phyloP scores from a whole-genome alignment of 2,329 filamentous ascomycete species.

The Dactylellina parvicollis region DNA sequence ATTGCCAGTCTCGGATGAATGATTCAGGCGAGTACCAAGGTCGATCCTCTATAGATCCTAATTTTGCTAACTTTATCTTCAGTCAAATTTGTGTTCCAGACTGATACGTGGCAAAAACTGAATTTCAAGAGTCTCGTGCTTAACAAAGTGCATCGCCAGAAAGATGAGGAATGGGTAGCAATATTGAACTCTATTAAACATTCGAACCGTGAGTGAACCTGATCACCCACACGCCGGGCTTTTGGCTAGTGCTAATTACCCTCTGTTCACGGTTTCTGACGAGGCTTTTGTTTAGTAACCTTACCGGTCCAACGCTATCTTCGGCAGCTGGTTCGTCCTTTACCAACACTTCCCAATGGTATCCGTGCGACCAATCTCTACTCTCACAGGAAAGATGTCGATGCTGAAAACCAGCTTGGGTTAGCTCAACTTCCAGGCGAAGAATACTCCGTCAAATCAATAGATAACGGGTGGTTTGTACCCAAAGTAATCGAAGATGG shows the following conservation, averaged over 20 bases:
- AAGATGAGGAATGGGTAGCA: constrained; percentile 66
- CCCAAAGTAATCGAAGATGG: constrained; percentile 12
- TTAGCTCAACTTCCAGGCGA: constrained; percentile 22
- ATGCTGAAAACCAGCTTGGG: constrained; percentile 58
- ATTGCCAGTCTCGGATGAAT: constrained; percentile 40
- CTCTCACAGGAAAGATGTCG: constrained; percentile 60
- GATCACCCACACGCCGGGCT: neutral
- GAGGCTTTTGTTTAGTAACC: constrained; percentile 10
- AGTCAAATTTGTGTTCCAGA: constrained; percentile 72
- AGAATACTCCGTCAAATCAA: constrained; percentile 28
- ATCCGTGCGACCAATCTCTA: constrained; percentile 57
- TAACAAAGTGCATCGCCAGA: constrained; percentile 69
- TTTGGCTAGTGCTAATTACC: neutral
- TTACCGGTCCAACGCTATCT: constrained; percentile 37
- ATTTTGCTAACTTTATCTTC: constrained; percentile 41
- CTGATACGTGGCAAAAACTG: constrained; percentile 67
- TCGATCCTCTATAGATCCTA: constrained; percentile 55
- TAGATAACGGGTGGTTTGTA: constrained; percentile 44
- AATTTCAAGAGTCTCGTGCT: constrained; percentile 68
- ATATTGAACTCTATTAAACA: constrained; percentile 67
- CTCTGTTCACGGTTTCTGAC: neutral
- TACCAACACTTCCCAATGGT: constrained; percentile 38
- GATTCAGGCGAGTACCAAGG: constrained; percentile 24
- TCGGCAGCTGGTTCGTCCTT: constrained; percentile 48
- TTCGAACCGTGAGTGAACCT: constrained; percentile 13